Evolutionary conservation across 208 protist genomes (phyloP).

Genomic region (Trypanosoma theileri): DNA sequence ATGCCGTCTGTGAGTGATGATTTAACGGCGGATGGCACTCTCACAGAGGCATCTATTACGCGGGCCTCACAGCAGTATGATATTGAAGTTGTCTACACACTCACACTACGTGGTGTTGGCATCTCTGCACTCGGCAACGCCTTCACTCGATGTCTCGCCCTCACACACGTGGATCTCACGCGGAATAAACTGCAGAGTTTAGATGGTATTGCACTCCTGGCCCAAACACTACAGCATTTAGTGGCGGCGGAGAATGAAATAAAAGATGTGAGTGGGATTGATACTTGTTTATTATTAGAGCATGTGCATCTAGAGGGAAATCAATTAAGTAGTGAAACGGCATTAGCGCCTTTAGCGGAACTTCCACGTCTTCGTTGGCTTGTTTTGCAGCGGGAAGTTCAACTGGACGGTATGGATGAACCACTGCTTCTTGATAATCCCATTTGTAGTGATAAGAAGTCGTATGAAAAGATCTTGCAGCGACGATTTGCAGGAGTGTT

Average conservation of each 20-base stretch:
- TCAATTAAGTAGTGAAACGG: constrained; percentile 34
- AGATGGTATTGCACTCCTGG: constrained; percentile 46
- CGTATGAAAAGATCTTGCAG: constrained; percentile 31
- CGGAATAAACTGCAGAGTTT: constrained; percentile 63
- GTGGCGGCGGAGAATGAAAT: constrained; percentile 75
- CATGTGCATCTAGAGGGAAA: constrained; percentile 68
- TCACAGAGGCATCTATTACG: constrained; percentile 50
- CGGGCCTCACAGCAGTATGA: constrained; percentile 69
- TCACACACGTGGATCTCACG: constrained; percentile 63
- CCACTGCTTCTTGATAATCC: constrained; percentile 75
- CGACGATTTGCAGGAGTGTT: constrained; percentile 38
- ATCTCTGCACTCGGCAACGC: constrained; percentile 37
- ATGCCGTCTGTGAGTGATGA: neutral
- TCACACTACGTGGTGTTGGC: constrained; percentile 26
- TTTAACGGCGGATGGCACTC: neutral
- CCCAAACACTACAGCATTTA: constrained; percentile 50
- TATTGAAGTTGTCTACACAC: constrained; percentile 40
- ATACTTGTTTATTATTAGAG: constrained; percentile 32
- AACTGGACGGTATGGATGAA: constrained; percentile 33
- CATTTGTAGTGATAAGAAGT: constrained; percentile 41
- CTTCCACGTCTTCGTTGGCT: constrained; percentile 49
- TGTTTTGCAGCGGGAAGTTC: constrained; percentile 40
- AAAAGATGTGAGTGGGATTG: constrained; percentile 37
- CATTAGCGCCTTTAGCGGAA: constrained; percentile 38
- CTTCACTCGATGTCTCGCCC: constrained; percentile 36